A percentile compares a stretch with the other conserved stretches of the same genome.
Conservation (phyloP, 2,329 filamentous ascomycete genomes). For the Endoconidiophora polonica region DNA sequence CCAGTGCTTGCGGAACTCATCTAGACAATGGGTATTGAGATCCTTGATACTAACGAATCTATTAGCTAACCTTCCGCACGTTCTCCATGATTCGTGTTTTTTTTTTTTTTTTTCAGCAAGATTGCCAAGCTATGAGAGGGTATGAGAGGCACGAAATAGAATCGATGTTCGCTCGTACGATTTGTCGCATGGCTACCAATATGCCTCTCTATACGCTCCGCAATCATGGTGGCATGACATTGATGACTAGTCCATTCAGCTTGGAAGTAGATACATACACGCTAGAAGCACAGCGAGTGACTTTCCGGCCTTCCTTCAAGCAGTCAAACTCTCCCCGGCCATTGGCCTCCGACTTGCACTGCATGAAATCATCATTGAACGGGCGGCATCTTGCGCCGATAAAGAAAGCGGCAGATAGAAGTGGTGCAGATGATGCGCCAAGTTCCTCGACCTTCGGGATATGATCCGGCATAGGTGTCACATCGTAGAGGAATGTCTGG, state of each 20-base stretch:
- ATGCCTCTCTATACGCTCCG: not conserved
- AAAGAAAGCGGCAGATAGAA: conserved; percentile 86
- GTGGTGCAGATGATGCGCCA: conserved; percentile 78
- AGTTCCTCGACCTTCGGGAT: conserved; percentile 91
- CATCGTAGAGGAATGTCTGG: conserved; percentile 85
- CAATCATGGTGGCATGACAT: not conserved
- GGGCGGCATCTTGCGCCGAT: conserved; percentile 88
- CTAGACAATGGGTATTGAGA: conserved; percentile 85
- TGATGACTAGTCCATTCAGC: no score
- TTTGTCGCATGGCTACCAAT: no score
- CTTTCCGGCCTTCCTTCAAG: conserved; percentile 88
- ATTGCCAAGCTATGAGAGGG: not conserved
- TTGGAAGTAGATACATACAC: conserved; percentile 51
- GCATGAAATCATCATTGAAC: conserved; percentile 99
- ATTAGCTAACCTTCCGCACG: not conserved
- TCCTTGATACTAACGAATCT: conserved; percentile 56
- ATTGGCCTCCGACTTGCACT: conserved; percentile 91
- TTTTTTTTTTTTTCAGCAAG: no score
- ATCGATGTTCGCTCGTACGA: no score
- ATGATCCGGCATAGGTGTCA: conserved; percentile 78
- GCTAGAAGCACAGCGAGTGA: conserved; percentile 88
- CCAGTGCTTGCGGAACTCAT: conserved; percentile 88
- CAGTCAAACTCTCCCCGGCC: conserved; percentile 87
- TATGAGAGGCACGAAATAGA: no score
- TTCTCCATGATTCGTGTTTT: no score